These are phyloP conservation scores for Fusarium denticulatum DNA, from an alignment of 2,329 filamentous ascomycete genomes.

Conservation along the genomic window DNA sequence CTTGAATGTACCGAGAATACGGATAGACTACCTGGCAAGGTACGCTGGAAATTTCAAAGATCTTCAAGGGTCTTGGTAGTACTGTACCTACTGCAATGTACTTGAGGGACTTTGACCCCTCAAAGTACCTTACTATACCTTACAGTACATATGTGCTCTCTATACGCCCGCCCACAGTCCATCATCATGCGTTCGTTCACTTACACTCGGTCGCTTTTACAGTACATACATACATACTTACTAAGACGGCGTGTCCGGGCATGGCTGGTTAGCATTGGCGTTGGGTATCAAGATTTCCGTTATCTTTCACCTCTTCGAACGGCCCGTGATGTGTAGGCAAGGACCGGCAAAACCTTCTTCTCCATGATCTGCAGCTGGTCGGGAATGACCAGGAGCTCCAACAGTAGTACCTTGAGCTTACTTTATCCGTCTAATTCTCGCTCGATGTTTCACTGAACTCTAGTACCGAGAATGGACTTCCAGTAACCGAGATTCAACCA, in stretches of 20 bases:
- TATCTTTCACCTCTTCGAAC: slow-evolving; percentile 38
- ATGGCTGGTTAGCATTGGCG: not conserved
- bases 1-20: slow-evolving; percentile 7
- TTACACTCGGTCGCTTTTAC: slow-evolving; percentile 7
- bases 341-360: slow-evolving; percentile 29
- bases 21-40: not conserved
- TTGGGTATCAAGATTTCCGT: slow-evolving; percentile 38
- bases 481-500: not conserved
- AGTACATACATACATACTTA: not conserved
- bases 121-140: not conserved
- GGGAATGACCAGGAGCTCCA: not conserved
- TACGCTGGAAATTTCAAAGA: not conserved
- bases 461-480: slow-evolving; percentile 6
- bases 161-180: not conserved
- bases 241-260: slow-evolving; percentile 13
- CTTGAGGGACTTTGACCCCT: slow-evolving; percentile 17
- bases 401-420: slow-evolving; percentile 2
- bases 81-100: not conserved
- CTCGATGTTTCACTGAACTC: slow-evolving; percentile 15
- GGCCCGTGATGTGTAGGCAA: slow-evolving; percentile 26
- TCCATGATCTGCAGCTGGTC: slow-evolving; percentile 28
- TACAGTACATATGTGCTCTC: not conserved
- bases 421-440: slow-evolving; percentile 15
- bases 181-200: slow-evolving; percentile 6
- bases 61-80: slow-evolving; percentile 1